Conservation (phyloP, 1,284 basidiomycete genomes). For the Cerrena zonata region DNA sequence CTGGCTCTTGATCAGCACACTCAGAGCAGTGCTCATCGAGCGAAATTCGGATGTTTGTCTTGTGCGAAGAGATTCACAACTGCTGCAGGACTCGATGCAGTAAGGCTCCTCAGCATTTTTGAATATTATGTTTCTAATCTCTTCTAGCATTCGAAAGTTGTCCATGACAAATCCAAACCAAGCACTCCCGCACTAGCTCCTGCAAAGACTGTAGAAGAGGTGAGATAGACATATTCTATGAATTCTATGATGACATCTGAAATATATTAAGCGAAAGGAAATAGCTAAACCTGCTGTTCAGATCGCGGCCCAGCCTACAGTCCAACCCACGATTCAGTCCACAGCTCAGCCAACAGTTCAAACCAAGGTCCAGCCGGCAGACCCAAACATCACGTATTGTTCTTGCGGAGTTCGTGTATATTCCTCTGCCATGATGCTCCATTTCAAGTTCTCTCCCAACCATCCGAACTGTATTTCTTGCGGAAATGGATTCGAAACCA, state of each 20-base stretch:
- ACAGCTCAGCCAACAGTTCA: too few species aligned
- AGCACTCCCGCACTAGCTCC: background rate
- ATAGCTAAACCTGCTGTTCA: too few species aligned
- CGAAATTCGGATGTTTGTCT: background rate
- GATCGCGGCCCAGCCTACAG: too few species aligned
- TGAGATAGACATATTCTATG: too few species aligned
- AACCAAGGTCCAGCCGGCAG: too few species aligned
- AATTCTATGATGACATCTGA: too few species aligned
- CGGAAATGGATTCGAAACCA: background rate
- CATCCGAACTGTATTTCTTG: conserved; percentile 3
- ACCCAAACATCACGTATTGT: too few species aligned
- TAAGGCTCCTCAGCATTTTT: background rate
- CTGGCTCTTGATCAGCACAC: background rate
- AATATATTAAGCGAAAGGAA: too few species aligned
- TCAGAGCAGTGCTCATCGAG: background rate
- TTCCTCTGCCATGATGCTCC: background rate
- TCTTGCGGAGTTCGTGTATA: background rate
- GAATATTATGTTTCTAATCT: background rate
- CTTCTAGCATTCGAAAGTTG: background rate
- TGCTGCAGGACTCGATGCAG: background rate
- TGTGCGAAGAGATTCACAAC: background rate
- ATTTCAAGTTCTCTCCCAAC: background rate
- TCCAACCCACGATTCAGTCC: too few species aligned
- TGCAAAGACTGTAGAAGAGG: too few species aligned
- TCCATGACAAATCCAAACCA: background rate